Evolutionary conservation across 2,329 filamentous ascomycete genomes (phyloP).

Genomic region (Penicillium sp.): DNA sequence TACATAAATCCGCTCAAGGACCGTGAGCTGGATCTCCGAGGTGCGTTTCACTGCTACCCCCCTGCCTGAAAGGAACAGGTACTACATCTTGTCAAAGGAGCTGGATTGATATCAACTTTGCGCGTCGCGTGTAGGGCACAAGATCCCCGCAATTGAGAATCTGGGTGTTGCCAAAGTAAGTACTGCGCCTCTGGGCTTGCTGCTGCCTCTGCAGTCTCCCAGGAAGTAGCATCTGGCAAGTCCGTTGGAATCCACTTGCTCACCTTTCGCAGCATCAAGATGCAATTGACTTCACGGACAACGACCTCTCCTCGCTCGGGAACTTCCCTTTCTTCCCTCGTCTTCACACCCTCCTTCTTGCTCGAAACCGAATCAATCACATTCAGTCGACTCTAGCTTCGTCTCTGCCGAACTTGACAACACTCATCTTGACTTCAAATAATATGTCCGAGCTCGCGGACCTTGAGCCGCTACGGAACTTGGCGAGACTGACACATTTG

Average conservation of each 20-base stretch:
- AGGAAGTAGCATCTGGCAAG: too few relatives aligned
- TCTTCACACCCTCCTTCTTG: constrained; percentile 79
- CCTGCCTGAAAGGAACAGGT: constrained; percentile 68
- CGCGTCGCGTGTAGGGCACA: constrained; percentile 71
- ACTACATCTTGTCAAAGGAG: constrained; percentile 67
- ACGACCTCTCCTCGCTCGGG: constrained; percentile 81
- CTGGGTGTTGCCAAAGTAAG: constrained; percentile 86
- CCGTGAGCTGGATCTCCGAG: constrained; percentile 98
- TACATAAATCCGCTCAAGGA: constrained; percentile 99
- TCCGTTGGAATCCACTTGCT: neutral
- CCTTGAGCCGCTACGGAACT: constrained; percentile 69
- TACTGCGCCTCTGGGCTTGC: constrained; percentile 22
- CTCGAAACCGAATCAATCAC: constrained; percentile 77
- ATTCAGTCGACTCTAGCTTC: constrained; percentile 72
- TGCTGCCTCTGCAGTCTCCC: constrained; percentile 4
- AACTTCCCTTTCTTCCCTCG: constrained; percentile 92
- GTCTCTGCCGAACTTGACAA: constrained; percentile 75
- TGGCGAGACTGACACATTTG: constrained; percentile 70
- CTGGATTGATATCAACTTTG: constrained; percentile 76
- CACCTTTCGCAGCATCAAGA: constrained; percentile 72
- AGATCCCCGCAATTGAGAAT: constrained; percentile 97
- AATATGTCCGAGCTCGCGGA: constrained; percentile 79
- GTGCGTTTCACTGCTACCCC: constrained; percentile 57
- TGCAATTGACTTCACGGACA: constrained; percentile 97
- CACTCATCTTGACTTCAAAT: constrained; percentile 79